Conservation (phyloP, 345 rosid species). For the Aquilaria yunnanensis region DNA sequence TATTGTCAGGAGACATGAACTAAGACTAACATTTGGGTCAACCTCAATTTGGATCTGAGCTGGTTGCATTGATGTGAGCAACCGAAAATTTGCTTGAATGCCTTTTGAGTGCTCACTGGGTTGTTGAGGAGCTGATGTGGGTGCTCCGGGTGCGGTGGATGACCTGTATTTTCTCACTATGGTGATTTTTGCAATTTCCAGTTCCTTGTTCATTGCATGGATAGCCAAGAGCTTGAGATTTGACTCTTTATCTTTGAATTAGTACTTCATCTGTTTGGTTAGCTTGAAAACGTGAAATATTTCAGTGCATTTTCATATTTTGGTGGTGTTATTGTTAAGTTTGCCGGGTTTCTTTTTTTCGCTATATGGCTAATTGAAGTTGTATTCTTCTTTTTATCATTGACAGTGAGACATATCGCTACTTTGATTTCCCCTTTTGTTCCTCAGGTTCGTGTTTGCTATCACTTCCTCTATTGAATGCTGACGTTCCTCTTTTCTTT, state of each 20-base stretch:
- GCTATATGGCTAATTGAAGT: background rate
- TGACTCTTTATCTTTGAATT: background rate
- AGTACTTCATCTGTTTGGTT: background rate
- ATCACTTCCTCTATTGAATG: background rate
- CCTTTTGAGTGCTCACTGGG: background rate
- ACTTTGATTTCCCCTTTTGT: conserved; percentile 29
- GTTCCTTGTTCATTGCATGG: too few species aligned
- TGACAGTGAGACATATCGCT: conserved; percentile 29
- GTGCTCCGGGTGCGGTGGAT: background rate
- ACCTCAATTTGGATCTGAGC: background rate
- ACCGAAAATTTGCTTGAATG: background rate
- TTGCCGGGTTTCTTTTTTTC: background rate
- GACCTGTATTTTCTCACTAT: too few species aligned
- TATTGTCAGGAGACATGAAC: background rate
- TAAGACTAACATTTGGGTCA: background rate
- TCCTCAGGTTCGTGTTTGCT: conserved; percentile 17
- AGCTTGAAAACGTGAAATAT: background rate
- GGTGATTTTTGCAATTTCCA: too few species aligned
- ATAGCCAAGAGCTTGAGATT: too few species aligned
- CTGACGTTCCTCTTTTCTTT: background rate
- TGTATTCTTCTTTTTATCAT: background rate
- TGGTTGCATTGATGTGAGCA: background rate
- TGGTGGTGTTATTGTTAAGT: background rate
- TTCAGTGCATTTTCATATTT: background rate
- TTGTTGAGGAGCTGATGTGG: background rate